Evolutionary conservation across 257 asterid species (phyloP).

Genomic region (Solanum medicagineum): DNA sequence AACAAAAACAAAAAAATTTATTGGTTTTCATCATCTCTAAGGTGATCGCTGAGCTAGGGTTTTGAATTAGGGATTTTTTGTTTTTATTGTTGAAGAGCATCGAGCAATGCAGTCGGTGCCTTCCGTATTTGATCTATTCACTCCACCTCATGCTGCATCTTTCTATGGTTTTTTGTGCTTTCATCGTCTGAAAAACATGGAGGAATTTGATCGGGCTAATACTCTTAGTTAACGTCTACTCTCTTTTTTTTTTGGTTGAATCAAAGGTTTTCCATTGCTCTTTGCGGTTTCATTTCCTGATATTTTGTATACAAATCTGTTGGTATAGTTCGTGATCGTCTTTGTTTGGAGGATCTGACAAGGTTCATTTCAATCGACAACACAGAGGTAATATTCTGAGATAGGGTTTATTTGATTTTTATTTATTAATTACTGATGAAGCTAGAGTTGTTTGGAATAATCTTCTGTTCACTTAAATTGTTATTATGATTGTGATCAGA

Average conservation of each 20-base stretch:
- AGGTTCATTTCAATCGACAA: not conserved
- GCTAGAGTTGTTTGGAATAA: not conserved
- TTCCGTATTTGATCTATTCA: slow-evolving; percentile 16
- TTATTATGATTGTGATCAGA: not conserved
- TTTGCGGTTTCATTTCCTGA: not conserved
- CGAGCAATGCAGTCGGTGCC: slow-evolving; percentile 69
- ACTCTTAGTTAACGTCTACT: slow-evolving; percentile 24
- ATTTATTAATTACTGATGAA: not conserved
- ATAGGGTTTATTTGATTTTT: not conserved
- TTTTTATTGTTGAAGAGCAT: slow-evolving; percentile 32
- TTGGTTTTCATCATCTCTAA: not conserved
- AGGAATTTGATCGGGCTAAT: slow-evolving; percentile 51
- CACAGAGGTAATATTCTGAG: not conserved
- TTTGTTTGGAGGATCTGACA: not conserved
- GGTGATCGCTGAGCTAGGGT: not conserved
- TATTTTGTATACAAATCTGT: not conserved
- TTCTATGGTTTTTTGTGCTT: slow-evolving; percentile 45
- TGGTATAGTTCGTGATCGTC: not conserved
- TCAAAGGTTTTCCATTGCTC: not conserved
- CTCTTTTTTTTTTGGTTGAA: not conserved
- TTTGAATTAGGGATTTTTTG: slow-evolving; percentile 5
- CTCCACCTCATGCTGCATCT: slow-evolving; percentile 19
- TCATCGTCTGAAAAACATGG: slow-evolving; percentile 53
- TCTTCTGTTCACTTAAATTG: not conserved
- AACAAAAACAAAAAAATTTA: too few species aligned